A percentile compares a stretch with the other conserved stretches of the same genome.
Evolutionary conservation across 108 stramenopile genomes (phyloP).

Genomic region (Ochromonas danica): DNA sequence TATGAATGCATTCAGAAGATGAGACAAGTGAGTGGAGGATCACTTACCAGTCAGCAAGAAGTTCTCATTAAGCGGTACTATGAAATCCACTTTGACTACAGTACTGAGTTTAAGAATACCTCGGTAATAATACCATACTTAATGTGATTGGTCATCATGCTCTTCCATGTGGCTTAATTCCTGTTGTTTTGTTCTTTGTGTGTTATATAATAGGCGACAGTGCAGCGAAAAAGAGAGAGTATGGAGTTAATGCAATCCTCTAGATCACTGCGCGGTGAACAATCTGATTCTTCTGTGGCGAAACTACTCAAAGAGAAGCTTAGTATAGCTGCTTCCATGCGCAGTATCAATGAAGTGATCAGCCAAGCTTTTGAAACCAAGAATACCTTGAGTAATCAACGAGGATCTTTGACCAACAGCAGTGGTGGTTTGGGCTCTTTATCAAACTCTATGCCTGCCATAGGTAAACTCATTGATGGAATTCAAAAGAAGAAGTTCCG

Average conservation of each 20-base stretch:
- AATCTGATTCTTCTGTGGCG: slow-evolving; percentile 20
- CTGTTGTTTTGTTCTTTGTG: neutral
- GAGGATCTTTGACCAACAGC: neutral
- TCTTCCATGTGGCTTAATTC: neutral
- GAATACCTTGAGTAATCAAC: neutral
- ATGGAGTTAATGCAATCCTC: slow-evolving; percentile 24
- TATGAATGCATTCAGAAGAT: slow-evolving; percentile 25
- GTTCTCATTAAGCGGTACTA: slow-evolving; percentile 19
- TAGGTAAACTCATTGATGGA: slow-evolving; percentile 27
- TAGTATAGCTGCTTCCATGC: slow-evolving; percentile 31
- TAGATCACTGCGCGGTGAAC: neutral
- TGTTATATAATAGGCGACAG: neutral
- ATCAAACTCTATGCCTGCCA: neutral
- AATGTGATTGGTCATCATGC: neutral
- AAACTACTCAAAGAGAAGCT: slow-evolving; percentile 27
- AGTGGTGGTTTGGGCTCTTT: neutral
- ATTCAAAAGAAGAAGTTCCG: slow-evolving; percentile 35
- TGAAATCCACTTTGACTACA: slow-evolving; percentile 36
- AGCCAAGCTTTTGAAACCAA: slow-evolving; percentile 37
- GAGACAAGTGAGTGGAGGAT: slow-evolving; percentile 4
- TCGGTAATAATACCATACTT: slow-evolving; percentile 1
- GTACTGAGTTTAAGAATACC: slow-evolving; percentile 20
- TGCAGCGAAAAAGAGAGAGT: slow-evolving; percentile 33
- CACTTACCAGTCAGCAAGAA: slow-evolving; percentile 29
- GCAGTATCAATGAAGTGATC: slow-evolving; percentile 31